Evolutionary conservation across 257 asterid genomes (phyloP).

Genomic region (Petunia axillaris): DNA sequence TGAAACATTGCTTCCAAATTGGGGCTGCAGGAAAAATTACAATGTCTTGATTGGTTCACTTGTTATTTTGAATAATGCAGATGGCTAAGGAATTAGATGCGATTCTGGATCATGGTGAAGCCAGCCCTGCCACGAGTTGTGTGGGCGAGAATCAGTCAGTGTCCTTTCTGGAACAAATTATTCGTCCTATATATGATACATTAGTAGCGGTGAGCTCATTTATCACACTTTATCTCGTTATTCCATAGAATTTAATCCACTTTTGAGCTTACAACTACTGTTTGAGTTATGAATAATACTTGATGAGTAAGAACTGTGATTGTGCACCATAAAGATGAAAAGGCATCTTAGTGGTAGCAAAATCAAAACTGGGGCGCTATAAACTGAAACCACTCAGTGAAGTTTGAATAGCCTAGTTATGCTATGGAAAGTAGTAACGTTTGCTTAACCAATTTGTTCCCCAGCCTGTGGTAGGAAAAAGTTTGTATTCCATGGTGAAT

Average conservation of each 20-base stretch:
- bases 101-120: constrained; percentile 84
- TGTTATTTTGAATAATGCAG: constrained; percentile 46
- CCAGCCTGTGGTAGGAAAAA: not conserved
- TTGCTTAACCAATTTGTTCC: constrained; percentile 11
- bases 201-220: constrained; percentile 55
- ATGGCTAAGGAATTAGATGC: constrained; percentile 95
- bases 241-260: constrained; percentile 1
- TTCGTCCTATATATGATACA: constrained; percentile 66
- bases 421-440: not conserved
- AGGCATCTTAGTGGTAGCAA: not conserved
- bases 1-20: not conserved
- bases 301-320: constrained; percentile 9
- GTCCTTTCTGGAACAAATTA: constrained; percentile 73
- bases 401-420: constrained; percentile 19
- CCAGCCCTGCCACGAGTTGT: constrained; percentile 63
- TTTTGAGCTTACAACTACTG: not conserved
- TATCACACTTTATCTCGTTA: not conserved
- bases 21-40: not conserved
- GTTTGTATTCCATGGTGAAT: not conserved
- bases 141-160: constrained; percentile 54
- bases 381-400: constrained; percentile 8
- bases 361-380: not conserved
- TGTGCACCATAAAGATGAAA: not conserved
- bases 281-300: not conserved
- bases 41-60: not conserved